Conservation (phyloP, 768 basidiomycete genomes). For the Boletus rubropictus region DNA sequence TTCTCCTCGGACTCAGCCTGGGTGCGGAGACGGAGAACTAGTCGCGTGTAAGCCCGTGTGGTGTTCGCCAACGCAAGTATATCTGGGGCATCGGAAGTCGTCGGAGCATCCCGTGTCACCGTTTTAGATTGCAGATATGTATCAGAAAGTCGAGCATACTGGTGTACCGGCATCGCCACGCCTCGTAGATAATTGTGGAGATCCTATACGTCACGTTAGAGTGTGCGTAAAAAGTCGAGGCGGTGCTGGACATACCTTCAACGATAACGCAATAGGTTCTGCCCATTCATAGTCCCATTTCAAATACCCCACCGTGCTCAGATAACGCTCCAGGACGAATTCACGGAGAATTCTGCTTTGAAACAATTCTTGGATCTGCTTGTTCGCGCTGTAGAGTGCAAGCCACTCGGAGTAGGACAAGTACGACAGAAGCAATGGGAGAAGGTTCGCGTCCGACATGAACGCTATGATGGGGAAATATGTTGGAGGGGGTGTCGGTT, state of each 20-base stretch:
- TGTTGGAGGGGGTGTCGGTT: slow-evolving; percentile 23
- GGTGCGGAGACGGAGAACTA: slow-evolving; percentile 69
- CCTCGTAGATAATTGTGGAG: slow-evolving; percentile 76
- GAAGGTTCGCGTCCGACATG: slow-evolving; percentile 46
- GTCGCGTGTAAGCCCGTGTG: slow-evolving; percentile 72
- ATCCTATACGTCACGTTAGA: slow-evolving; percentile 46
- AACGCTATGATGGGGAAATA: slow-evolving; percentile 53
- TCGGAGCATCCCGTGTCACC: slow-evolving; percentile 36
- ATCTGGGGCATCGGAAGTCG: slow-evolving; percentile 37
- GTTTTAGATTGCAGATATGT: slow-evolving; percentile 49
- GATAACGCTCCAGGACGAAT: slow-evolving; percentile 59
- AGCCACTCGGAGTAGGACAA: slow-evolving; percentile 74
- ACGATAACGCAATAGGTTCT: slow-evolving; percentile 59
- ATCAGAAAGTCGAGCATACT: slow-evolving; percentile 58
- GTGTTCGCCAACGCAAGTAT: slow-evolving; percentile 53
- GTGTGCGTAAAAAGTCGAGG: background rate
- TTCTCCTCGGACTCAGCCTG: slow-evolving; percentile 64
- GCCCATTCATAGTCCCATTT: slow-evolving; percentile 51
- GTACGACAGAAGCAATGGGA: slow-evolving; percentile 51
- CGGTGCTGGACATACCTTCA: slow-evolving; percentile 44
- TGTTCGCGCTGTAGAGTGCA: slow-evolving; percentile 50
- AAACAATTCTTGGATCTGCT: slow-evolving; percentile 48
- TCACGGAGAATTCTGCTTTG: slow-evolving; percentile 52
- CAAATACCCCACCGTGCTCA: slow-evolving; percentile 66
- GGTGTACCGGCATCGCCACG: slow-evolving; percentile 68